Conservation (phyloP, 495 filamentous ascomycete genomes). For the Penicillium waksmanii region DNA sequence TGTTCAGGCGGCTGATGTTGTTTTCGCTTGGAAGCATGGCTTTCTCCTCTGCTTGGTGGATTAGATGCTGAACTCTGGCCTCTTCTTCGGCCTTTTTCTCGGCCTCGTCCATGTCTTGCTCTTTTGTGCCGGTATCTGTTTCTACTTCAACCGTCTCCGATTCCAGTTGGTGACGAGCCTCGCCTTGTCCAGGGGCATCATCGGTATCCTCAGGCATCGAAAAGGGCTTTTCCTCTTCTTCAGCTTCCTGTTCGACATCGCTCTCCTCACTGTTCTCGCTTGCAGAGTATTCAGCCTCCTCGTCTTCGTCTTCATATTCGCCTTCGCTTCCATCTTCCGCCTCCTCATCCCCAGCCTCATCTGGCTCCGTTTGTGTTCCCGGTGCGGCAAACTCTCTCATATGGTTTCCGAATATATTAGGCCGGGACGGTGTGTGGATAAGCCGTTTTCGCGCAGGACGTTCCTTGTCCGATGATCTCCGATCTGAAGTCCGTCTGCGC, state of each 20-base stretch:
- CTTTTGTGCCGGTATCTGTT: conserved; percentile 31
- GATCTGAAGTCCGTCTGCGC: conserved; percentile 40
- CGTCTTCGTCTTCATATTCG: conserved; percentile 32
- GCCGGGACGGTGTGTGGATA: conserved; percentile 47
- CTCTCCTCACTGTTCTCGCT: conserved; percentile 27
- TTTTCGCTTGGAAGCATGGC: conserved; percentile 55
- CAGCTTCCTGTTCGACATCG: conserved; percentile 26
- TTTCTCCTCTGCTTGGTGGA: conserved; percentile 64
- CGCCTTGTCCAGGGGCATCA: conserved; percentile 13
- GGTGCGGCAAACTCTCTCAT: conserved; percentile 78
- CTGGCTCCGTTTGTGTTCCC: conserved; percentile 47
- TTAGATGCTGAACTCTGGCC: conserved; percentile 63
- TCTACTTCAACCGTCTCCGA: conserved; percentile 21
- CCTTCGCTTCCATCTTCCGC: conserved; percentile 32
- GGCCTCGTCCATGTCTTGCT: conserved; percentile 62
- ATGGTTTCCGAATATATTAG: conserved; percentile 63
- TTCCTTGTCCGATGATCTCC: conserved; percentile 19
- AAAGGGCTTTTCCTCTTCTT: conserved; percentile 7
- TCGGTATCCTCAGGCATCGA: conserved; percentile 13
- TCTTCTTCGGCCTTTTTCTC: conserved; percentile 70
- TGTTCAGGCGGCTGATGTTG: conserved; percentile 64
- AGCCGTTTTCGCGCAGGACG: conserved; percentile 34
- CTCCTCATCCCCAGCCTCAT: conserved; percentile 14
- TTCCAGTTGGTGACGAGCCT: neutral
- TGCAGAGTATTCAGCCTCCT: conserved; percentile 29